Conservation (phyloP, 345 rosid genomes). For the thale cress (Arabidopsis thaliana) region DNA sequence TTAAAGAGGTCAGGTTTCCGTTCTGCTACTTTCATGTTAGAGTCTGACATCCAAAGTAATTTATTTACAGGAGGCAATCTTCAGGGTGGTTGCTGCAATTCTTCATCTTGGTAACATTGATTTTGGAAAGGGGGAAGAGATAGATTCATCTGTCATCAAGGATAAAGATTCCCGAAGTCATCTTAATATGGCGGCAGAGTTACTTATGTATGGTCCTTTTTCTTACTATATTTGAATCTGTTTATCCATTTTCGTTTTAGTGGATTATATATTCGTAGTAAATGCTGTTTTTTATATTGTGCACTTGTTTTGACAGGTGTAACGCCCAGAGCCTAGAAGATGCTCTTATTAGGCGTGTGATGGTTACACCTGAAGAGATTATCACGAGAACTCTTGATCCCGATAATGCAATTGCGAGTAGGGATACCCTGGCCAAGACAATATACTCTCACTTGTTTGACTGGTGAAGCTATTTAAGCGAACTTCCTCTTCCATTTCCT, state of each 20-base stretch:
- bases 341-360: constrained; percentile 85
- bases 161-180: constrained; percentile 74
- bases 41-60: constrained; percentile 42
- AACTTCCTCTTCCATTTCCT: constrained; percentile 30
- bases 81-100: constrained; percentile 91
- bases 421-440: constrained; percentile 93
- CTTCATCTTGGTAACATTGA: constrained; percentile 89
- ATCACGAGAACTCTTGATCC: constrained; percentile 89
- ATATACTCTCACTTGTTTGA: constrained; percentile 87
- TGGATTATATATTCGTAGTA: constrained; percentile 7
- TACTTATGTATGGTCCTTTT: constrained; percentile 54
- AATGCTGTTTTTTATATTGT: constrained; percentile 16
- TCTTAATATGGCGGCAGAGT: constrained; percentile 78
- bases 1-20: constrained; percentile 12
- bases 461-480: constrained; percentile 58
- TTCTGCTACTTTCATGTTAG: constrained; percentile 28
- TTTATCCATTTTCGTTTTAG: constrained; percentile 21
- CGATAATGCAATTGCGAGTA: constrained; percentile 65
- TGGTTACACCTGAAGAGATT: constrained; percentile 95
- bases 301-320: constrained; percentile 57
- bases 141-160: constrained; percentile 85
- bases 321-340: constrained; percentile 84
- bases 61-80: constrained; percentile 75
- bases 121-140: constrained; percentile 77
- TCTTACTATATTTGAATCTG: constrained; percentile 25